These are phyloP conservation scores for Selenicereus undatus DNA, from an alignment of 148 eudicot species.

Conservation along the genomic window DNA sequence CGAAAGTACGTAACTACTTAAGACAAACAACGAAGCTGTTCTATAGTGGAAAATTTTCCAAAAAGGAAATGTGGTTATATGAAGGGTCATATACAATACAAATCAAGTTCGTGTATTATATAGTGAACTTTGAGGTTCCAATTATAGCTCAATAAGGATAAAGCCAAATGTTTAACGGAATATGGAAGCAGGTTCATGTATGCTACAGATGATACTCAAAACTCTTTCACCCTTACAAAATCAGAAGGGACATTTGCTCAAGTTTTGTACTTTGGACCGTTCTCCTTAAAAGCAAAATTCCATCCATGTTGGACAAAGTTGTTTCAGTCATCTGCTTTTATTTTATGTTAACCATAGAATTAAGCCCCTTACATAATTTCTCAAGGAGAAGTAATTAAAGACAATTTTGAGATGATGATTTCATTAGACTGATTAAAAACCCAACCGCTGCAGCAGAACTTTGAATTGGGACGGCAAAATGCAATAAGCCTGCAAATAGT, in stretches of 20 bases:
- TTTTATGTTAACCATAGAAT: conserved; percentile 26
- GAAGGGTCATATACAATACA: conserved; percentile 6
- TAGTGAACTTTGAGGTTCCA: conserved; percentile 15
- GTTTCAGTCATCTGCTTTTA: conserved; percentile 28
- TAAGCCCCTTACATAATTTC: conserved; percentile 20
- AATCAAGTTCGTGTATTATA: background rate
- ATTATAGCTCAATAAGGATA: background rate
- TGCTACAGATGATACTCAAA: conserved; percentile 19
- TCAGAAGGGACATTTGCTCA: conserved; percentile 8
- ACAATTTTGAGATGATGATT: conserved; percentile 6
- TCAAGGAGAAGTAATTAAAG: conserved; percentile 15
- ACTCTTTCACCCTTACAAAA: conserved; percentile 14
- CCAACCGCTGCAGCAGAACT: conserved; percentile 25
- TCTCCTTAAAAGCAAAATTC: conserved; percentile 16
- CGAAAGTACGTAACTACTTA: background rate
- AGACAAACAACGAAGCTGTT: background rate
- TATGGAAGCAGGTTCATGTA: conserved; percentile 23
- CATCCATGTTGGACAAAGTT: conserved; percentile 23
- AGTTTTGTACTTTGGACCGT: conserved; percentile 17
- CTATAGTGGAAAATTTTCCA: background rate
- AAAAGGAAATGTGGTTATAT: conserved; percentile 9
- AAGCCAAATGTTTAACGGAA: conserved; percentile 8
- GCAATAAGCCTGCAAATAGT: conserved; percentile 23
- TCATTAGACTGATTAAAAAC: conserved; percentile 10
- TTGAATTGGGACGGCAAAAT: conserved; percentile 19